Evolutionary conservation across 2,329 filamentous ascomycete species (phyloP), one percentile per base, ranked within the genome.

Genomic region (Nemania sp.): DNA sequence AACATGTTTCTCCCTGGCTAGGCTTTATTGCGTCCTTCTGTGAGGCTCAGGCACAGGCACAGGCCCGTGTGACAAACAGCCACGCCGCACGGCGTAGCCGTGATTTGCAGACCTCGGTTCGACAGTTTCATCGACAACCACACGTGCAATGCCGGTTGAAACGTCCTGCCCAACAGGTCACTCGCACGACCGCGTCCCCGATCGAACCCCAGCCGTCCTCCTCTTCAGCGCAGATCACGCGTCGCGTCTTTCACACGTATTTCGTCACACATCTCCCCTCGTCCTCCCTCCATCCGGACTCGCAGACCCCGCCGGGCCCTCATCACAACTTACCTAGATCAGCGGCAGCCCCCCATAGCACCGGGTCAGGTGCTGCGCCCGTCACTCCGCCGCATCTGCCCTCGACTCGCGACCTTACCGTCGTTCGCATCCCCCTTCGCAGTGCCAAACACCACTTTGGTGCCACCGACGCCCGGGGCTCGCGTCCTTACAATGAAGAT

Each of bases 361-460:
- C 79, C 34, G 78, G 71, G 49, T 79, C 77, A 11, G 82, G 83
- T 39, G 80, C 82, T 29, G 79, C 83, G 42, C 85, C 87, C 12
- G 80, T 83, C 1, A 80, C 84, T n/a, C 82, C 86, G 51, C 81
- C 86, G 11, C 81, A 85, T 51, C 80, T 87, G 51, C 84, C 86
- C 64, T 75, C 82, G 13, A 82, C 78, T 55, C 85, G 92, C 68
- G 92, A 97, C 69, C 87, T 95, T 67, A 97, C 95, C 0, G 91
- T 98, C 5, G 95, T 98, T 49, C 90, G 95, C 37, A 99, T 99
- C 72, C 95, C 95, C 5, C 80, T 99, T 64, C 90, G 89, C 69
- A 93, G 90, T 68, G 95, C 95, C 32, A 98, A 98, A 73, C 95
- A 99, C 73, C 95, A 99, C 77, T 97, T 96, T 71, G 95, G 95